Conservation (phyloP, 257 asterid genomes). For the Dorcoceras hygrometricum region DNA sequence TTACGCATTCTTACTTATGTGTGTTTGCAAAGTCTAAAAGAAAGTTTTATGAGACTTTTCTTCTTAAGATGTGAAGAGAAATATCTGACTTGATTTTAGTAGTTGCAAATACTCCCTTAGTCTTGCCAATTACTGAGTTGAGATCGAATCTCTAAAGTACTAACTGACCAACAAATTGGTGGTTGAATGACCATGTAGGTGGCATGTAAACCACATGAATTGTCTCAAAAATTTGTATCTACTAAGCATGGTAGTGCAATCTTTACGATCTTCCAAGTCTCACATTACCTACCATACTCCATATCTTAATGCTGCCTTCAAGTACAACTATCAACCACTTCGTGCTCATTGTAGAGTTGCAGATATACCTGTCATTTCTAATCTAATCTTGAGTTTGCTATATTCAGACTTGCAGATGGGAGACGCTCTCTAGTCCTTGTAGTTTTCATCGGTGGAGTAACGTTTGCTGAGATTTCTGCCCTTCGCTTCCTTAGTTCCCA, state of each 20-base stretch:
- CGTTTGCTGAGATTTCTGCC: constrained; percentile 95
- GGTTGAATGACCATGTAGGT: neutral
- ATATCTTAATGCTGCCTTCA: neutral
- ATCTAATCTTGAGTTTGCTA: constrained; percentile 23
- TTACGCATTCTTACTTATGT: neutral
- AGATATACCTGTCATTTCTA: neutral
- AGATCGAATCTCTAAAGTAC: neutral
- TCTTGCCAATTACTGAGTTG: neutral
- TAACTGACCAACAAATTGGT: neutral
- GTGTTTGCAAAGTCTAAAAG: too few species aligned
- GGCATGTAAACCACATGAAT: neutral
- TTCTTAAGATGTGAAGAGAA: too few species aligned
- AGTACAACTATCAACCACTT: neutral
- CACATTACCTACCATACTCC: neutral
- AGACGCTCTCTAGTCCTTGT: constrained; percentile 90
- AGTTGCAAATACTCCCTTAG: too few species aligned
- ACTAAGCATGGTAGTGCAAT: neutral
- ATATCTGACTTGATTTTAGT: too few species aligned
- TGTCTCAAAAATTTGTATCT: neutral
- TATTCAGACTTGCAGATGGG: constrained; percentile 69
- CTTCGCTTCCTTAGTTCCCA: constrained; percentile 92
- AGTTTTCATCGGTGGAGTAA: constrained; percentile 95
- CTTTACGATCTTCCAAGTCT: neutral
- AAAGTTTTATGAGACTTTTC: too few species aligned
- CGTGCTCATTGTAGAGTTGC: neutral